These are phyloP conservation scores for Nitzschia sp. DNA, from an alignment of 108 stramenopile genomes.

Conservation along the genomic window DNA sequence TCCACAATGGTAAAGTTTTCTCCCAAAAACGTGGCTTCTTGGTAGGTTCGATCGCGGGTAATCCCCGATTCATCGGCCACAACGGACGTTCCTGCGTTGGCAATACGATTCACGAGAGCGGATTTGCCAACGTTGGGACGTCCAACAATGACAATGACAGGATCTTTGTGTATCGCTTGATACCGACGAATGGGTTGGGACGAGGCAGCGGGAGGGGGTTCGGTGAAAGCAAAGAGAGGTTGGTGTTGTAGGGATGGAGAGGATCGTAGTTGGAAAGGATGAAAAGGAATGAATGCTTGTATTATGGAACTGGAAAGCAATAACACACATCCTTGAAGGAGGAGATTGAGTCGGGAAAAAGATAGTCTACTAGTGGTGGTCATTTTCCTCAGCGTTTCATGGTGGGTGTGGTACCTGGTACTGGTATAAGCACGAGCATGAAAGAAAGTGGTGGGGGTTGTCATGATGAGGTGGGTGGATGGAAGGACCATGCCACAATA, in stretches of 20 bases:
- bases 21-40: conserved; percentile 85
- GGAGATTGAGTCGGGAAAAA: too few relatives aligned
- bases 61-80: conserved; percentile 94
- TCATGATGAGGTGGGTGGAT: neutral
- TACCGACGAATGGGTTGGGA: conserved; percentile 36
- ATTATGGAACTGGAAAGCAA: too few relatives aligned
- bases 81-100: conserved; percentile 88
- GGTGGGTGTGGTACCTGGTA: too few relatives aligned
- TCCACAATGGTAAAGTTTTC: conserved; percentile 92
- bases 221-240: neutral
- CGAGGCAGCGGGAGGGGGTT: neutral
- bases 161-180: conserved; percentile 38
- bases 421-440: too few relatives aligned
- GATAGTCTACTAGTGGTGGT: too few relatives aligned
- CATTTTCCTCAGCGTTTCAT: too few relatives aligned
- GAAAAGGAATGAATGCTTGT: too few relatives aligned
- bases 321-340: too few relatives aligned
- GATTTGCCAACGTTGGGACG: conserved; percentile 98
- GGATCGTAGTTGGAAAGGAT: neutral
- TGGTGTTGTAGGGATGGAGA: neutral
- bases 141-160: conserved; percentile 91
- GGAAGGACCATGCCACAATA: neutral
- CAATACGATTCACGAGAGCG: conserved; percentile 92
- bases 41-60: conserved; percentile 94
- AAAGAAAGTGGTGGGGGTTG: conserved; percentile 1